These are phyloP conservation scores for Senna tora DNA, from an alignment of 306 rosid species.

Conservation along the genomic window DNA sequence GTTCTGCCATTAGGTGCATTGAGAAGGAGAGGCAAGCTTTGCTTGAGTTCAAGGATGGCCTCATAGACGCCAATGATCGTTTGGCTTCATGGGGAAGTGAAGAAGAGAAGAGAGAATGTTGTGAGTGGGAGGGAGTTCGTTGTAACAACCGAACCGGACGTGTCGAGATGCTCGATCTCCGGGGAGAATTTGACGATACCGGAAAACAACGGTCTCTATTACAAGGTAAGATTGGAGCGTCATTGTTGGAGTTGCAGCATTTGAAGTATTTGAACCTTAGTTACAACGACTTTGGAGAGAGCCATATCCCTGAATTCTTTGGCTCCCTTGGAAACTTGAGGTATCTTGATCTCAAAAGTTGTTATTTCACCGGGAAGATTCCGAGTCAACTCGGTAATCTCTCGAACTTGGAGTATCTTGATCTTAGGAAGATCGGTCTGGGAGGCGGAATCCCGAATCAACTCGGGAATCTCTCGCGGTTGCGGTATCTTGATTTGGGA, in stretches of 20 bases:
- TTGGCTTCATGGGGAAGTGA: constrained; percentile 29
- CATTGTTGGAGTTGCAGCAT: not conserved
- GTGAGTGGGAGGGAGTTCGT: constrained; percentile 30
- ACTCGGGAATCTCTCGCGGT: constrained; percentile 30
- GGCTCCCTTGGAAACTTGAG: constrained; percentile 10
- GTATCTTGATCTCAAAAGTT: not conserved
- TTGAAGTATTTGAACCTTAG: constrained; percentile 13
- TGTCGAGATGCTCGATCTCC: constrained; percentile 4
- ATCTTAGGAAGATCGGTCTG: not conserved
- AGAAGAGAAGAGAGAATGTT: constrained; percentile 19
- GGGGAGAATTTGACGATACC: not conserved
- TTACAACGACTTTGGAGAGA: not conserved
- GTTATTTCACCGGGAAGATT: not conserved
- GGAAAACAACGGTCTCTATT: not conserved
- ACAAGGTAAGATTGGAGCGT: constrained; percentile 1
- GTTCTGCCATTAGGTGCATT: constrained; percentile 5
- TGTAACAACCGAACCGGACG: constrained; percentile 22
- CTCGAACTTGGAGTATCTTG: constrained; percentile 14
- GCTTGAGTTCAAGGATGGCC: constrained; percentile 28
- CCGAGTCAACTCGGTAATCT: constrained; percentile 34
- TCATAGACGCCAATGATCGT: not conserved
- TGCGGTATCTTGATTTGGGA: constrained; percentile 31
- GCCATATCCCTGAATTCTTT: not conserved
- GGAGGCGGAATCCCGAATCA: not conserved
- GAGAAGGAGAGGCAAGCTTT: constrained; percentile 31